Evolutionary conservation across 495 filamentous ascomycete genomes (phyloP).

Genomic region (Articulospora tetracladia): DNA sequence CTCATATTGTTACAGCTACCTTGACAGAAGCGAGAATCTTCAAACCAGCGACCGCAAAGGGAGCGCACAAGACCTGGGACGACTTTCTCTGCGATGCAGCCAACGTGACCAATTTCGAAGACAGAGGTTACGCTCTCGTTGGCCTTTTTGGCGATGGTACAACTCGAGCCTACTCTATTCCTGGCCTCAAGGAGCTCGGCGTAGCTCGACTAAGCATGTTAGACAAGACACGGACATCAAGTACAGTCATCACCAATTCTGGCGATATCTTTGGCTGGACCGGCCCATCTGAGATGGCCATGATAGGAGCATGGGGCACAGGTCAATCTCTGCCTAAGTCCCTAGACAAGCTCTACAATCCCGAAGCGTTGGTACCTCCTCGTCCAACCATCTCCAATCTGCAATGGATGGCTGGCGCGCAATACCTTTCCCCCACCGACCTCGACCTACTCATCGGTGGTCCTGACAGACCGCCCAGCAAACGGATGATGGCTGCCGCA

Average conservation of each 20-base stretch:
- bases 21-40: slow-evolving; percentile 75
- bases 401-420: slow-evolving; percentile 94
- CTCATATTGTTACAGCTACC: slow-evolving; percentile 49
- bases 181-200: slow-evolving; percentile 82
- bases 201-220: slow-evolving; percentile 57
- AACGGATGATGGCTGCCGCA: slow-evolving; percentile 57
- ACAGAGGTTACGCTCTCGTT: slow-evolving; percentile 72
- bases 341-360: slow-evolving; percentile 75
- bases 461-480: slow-evolving; percentile 77
- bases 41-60: slow-evolving; percentile 78
- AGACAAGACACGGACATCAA: slow-evolving; percentile 66
- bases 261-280: slow-evolving; percentile 85
- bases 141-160: slow-evolving; percentile 78
- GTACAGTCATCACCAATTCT: slow-evolving; percentile 64
- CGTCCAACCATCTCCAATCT: slow-evolving; percentile 94
- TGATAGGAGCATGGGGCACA: slow-evolving; percentile 77
- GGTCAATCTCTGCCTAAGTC: slow-evolving; percentile 51
- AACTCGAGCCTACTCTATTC: slow-evolving; percentile 77
- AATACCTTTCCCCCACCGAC: slow-evolving; percentile 84
- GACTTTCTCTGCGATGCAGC: slow-evolving; percentile 76
- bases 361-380: slow-evolving; percentile 63
- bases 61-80: slow-evolving; percentile 85
- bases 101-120: slow-evolving; percentile 64
- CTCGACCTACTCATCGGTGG: slow-evolving; percentile 91
- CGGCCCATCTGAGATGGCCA: slow-evolving; percentile 78